Base-by-base conservation (phyloP, 2,329 filamentous ascomycete genomes). In the Coniochaeta ligniaria region DNA sequence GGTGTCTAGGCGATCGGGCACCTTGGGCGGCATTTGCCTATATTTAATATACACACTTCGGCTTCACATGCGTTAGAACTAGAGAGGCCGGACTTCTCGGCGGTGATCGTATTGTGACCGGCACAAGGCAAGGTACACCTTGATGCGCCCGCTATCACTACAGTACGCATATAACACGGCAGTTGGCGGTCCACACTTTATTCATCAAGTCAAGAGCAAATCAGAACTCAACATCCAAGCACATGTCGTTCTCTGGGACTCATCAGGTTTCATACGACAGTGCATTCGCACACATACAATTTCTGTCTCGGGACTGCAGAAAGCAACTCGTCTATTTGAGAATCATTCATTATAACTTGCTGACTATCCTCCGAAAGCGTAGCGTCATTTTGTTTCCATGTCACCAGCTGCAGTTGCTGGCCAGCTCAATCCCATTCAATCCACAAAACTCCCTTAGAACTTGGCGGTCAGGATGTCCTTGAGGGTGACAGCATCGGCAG, bases 381-480 rank as follows among this genome's bases (percentile, higher is more conserved):
- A 52, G 24, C 47, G n/a, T 52, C 47, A 52, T 52, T 52, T 52
- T 52, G 47, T 4, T 31, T n/a, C 45, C 47, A 24, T 31, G 22
- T 52, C 24, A 9, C 11, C 20, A 24, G n/a, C 43, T 47, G 6
- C n/a, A 24, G 12, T 17, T 24, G n/a, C 43, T 47, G 43, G 14
- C 24, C 43, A 22, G 6, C 24, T 14, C 43, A 12, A 47, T 22
- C 20, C 8, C 20, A 24, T 26, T 31, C 14, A 3, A 52, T 38
- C 4, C 11, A 3, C 35, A 36, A 14, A 2, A 12, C 31, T 35
- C 17, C 17, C 8, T 35, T 20, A 58, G 70, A 98, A 83, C 91
- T 97, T 98, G 79, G 86, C 78, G 84, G 89, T 89, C 73, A 99
- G 84, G 72, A 96, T 93, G 66, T 86, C 84, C 90, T 98, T 98